Base-by-base conservation (phyloP, 2,329 filamentous ascomycete species). In the Chrysoporthe cubensis region DNA sequence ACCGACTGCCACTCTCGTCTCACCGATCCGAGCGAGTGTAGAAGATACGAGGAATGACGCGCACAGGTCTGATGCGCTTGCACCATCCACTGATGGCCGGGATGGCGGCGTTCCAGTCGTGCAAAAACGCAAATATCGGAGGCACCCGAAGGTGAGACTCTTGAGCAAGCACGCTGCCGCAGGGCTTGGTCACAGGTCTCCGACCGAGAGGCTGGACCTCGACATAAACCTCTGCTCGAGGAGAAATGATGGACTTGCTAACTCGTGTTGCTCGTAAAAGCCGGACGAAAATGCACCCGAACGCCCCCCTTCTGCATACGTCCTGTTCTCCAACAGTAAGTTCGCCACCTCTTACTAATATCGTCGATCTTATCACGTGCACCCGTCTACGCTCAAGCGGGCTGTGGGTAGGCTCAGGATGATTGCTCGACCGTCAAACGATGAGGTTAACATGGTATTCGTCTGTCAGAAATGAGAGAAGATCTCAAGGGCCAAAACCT, bases 301-400 rank as follows among this genome's bases (percentile, higher is more conserved):
- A 74, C 84, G 92, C 34, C 91, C 92, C 1, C 91, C 91, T 0
- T 95, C 92, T 4, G 92, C 92, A 62, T 95, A 95, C 79, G 92
- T 95, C 14, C 86, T 95, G 18, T 96, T 96, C 75, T 94, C 92
- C 0, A 95, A 95, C 73, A 92, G 90, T 92, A 78, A 81, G 90
- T 83, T 65, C 52, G n/a, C 50, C 42, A 44, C 52, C 43, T 57
- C 5, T 62, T 66, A 63, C 62, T 61, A 61, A 63, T 63, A 34
- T 46, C 14, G 42, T 57, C 65, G 37, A 43, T 60, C 58, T 65
- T n/a, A 4, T n/a, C 50, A 32, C 48, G 26, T 46, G 32, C 48
- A 32, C 32, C 42, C 26, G 11, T 34, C 3, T 16, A 59, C 11
- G 26, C 9, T 21, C 2, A 8, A 26, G 50, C 44, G 56, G 32